Base-by-base conservation (phyloP, 2,329 filamentous ascomycete genomes). In the Fusarium sp. region DNA sequence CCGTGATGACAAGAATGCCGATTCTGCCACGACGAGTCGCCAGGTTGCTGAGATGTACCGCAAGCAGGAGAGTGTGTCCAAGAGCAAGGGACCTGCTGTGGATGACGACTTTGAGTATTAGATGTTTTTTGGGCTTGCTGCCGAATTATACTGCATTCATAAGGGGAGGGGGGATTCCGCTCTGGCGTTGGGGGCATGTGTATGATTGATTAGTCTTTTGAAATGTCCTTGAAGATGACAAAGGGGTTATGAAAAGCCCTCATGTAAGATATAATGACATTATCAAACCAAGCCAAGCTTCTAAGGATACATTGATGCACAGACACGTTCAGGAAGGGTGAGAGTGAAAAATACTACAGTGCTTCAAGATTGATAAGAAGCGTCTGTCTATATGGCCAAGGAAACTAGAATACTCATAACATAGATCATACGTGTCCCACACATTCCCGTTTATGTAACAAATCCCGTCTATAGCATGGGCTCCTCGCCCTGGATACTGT, bases 31-130 rank as follows among this genome's bases (percentile, higher is more conserved):
- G 38, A 91, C 86, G 33, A 93, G 90, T 67, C 85, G 90, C 55
- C 92, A 96, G 81, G 92, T 99, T 54, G 94, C 93, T 0, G 96
- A 98, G 80, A 97, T 99, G 95, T 99, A 98, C 82, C 86, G 90
- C 71, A 94, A 92, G 81, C 96, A 99, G 83, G 95, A 98, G 83
- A 92, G 91, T 73, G 93, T 97, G 55, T 83, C 88, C 11, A 96
- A 96, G 84, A 93, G 84, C 62, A 97, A 97, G 83, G 92, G 91
- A 0, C 92, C 93, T 4, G 86, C 90, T 51, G 94, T 94, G 60
- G 96, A 99, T 83, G 95, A 98, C 81, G 94, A 98, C 79, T 99
- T 97, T 81, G 96, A 99, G 84, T 99, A 99, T 81, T 99, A 80
- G 44, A 49, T 33, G 44, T 33, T 33, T n/a, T 31, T 8, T 31